A percentile compares a stretch with the other conserved stretches of the same genome.
These are phyloP conservation scores for Xylariaceae sp. DNA, from an alignment of 2,329 filamentous ascomycete genomes.

Conservation along the genomic window DNA sequence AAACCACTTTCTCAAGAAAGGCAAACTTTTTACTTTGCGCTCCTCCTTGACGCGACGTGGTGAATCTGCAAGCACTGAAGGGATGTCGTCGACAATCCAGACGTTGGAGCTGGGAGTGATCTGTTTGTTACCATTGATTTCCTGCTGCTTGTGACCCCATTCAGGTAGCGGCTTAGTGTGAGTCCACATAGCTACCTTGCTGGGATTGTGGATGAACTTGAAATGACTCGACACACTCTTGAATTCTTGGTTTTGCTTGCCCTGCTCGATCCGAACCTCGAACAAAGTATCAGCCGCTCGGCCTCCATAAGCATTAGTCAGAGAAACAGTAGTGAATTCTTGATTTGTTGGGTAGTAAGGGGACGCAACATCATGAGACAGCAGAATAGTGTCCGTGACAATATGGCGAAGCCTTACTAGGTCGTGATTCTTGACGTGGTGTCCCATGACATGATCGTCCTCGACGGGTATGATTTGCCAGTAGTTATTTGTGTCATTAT, in stretches of 20 bases:
- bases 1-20: constrained; percentile 92
- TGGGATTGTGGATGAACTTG: constrained; percentile 91
- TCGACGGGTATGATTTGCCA: constrained; percentile 84
- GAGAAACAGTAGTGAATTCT: constrained; percentile 83
- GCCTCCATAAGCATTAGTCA: constrained; percentile 68
- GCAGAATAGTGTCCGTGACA: constrained; percentile 78
- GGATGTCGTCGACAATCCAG: constrained; percentile 90
- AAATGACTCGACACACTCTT: constrained; percentile 90
- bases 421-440: constrained; percentile 77
- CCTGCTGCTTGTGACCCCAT: constrained; percentile 95
- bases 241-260: constrained; percentile 78
- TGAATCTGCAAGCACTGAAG: constrained; percentile 70
- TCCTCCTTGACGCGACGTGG: constrained; percentile 72
- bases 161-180: constrained; percentile 93
- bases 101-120: constrained; percentile 84
- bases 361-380: constrained; percentile 96
- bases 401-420: constrained; percentile 83
- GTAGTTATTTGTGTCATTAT: constrained; percentile 98
- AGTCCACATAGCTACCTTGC: constrained; percentile 99
- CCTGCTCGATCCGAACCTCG: constrained; percentile 84
- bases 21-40: constrained; percentile 75
- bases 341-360: constrained; percentile 97
- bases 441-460: constrained; percentile 57
- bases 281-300: constrained; percentile 89
- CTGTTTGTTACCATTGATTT: constrained; percentile 99